Conservation (phyloP, 352 stramenopile genomes). For the Phytophthora meadii region DNA sequence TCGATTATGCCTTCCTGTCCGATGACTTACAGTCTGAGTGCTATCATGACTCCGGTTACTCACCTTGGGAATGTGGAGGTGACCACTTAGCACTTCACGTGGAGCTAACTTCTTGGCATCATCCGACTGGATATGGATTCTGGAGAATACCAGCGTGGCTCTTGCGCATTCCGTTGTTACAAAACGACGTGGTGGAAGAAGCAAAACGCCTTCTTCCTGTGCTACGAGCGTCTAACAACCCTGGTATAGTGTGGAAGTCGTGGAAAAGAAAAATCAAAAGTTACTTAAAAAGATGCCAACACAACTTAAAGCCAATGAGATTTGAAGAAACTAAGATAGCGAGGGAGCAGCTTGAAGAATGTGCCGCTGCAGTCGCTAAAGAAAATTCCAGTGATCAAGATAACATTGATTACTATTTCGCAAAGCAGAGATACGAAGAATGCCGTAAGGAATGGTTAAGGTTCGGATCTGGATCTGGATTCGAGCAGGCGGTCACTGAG, state of each 20-base stretch:
- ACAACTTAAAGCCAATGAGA: no score
- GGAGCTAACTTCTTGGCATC: background rate
- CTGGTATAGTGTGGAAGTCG: background rate
- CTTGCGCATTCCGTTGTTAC: background rate
- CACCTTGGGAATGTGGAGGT: background rate
- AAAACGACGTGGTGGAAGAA: background rate
- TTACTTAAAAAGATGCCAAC: background rate
- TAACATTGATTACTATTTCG: constrained; percentile 5
- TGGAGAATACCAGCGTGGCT: background rate
- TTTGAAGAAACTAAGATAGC: no score
- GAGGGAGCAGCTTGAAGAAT: no score
- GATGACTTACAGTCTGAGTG: background rate
- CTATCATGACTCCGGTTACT: background rate
- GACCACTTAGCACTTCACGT: background rate
- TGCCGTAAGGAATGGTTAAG: background rate
- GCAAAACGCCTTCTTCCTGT: background rate
- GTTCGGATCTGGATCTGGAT: background rate
- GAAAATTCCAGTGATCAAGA: background rate
- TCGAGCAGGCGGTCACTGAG: constrained; percentile 2
- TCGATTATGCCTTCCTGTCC: background rate
- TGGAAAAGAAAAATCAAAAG: background rate
- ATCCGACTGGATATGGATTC: background rate
- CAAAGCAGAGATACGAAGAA: background rate
- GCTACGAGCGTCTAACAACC: background rate
- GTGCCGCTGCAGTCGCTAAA: no score